Conservation (phyloP, 1,139 yeast species). For the Debaryomyces psychrophilus region DNA sequence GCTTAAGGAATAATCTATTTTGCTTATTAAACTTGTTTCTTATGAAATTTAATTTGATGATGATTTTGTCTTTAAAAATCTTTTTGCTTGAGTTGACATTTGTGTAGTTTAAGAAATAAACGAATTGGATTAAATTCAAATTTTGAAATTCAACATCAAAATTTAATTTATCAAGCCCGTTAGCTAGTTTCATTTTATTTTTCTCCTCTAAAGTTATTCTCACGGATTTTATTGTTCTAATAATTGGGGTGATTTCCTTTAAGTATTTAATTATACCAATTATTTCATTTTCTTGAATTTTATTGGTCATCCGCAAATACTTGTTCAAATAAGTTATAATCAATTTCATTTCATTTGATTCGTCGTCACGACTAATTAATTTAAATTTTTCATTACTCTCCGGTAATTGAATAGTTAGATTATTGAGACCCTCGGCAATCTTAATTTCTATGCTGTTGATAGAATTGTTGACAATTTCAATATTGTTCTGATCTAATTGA, state of each 20-base stretch:
- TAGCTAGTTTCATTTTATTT: slow-evolving; percentile 24
- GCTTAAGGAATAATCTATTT: slow-evolving; percentile 27
- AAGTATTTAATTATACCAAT: slow-evolving; percentile 38
- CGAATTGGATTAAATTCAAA: slow-evolving; percentile 37
- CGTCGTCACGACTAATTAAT: slow-evolving; percentile 13
- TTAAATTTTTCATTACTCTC: slow-evolving; percentile 22
- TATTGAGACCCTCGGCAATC: slow-evolving; percentile 31
- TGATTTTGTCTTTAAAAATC: slow-evolving; percentile 40
- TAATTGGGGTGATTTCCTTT: slow-evolving; percentile 34
- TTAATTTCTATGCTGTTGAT: slow-evolving; percentile 34
- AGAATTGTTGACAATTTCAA: slow-evolving; percentile 32
- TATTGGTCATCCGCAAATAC: slow-evolving; percentile 18
- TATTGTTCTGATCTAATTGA: slow-evolving; percentile 33
- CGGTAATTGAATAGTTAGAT: slow-evolving; percentile 30
- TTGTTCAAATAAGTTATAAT: slow-evolving; percentile 32
- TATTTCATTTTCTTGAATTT: slow-evolving; percentile 21
- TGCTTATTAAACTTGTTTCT: slow-evolving; percentile 35
- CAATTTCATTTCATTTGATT: slow-evolving; percentile 23
- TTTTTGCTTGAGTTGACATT: slow-evolving; percentile 34
- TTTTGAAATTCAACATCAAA: slow-evolving; percentile 39
- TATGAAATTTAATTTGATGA: slow-evolving; percentile 35
- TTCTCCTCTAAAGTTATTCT: slow-evolving; percentile 16
- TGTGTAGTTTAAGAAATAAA: slow-evolving; percentile 36
- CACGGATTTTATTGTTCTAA: slow-evolving; percentile 28
- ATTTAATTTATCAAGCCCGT: slow-evolving; percentile 36